Evolutionary conservation across 1,139 yeast genomes (phyloP), one percentile per base, ranked within the genome.

Genomic region (Candida glucosophila): DNA sequence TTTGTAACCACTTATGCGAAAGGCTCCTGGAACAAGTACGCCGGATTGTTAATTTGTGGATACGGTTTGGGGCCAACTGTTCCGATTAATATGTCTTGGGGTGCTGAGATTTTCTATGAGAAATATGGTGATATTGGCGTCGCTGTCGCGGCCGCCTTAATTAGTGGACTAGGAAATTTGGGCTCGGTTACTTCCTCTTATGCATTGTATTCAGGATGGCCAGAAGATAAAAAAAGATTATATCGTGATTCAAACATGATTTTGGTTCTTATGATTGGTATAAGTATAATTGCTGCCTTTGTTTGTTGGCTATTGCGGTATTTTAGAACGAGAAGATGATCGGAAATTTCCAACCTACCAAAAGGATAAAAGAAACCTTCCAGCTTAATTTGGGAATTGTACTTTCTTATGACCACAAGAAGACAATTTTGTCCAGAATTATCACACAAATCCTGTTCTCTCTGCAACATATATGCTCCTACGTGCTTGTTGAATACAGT

Each of bases 21-120:
- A 9, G 79, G 77, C 2, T 53, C 73, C 15, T 83, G 95, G 95
- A 66, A 71, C 31, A 69, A 73, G 39, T 83, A 82, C 47, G 93
- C 74, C 3, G 95, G 95, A 0, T 61, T 83, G 30, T 61, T 83
- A 30, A 76, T 83, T 43, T 74, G 82, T 12, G 95, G 95, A 0
- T 81, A 76, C 43, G 95, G 95, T 0, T 64, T 83, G 23, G 95
- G 95, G 8, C 92, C 95, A 12, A 83, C 95, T 0, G 93, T 82
- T 14, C 95, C 95, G 17, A 82, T 80, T 25, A 70, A 80, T 45
- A 83, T 83, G 95, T 73, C 94, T 1, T 75, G 85, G 82, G 58
- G 88, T 1, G 77, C 90, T 0, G 90, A 81, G 42, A 78, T 82
- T 23, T 80, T 82, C 56, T 71, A 67, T 8, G 63, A 67, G 4